A percentile compares a stretch with the other conserved stretches of the same genome.
Conservation (phyloP, 352 stramenopile species). For the Thalassiosira exigua region DNA sequence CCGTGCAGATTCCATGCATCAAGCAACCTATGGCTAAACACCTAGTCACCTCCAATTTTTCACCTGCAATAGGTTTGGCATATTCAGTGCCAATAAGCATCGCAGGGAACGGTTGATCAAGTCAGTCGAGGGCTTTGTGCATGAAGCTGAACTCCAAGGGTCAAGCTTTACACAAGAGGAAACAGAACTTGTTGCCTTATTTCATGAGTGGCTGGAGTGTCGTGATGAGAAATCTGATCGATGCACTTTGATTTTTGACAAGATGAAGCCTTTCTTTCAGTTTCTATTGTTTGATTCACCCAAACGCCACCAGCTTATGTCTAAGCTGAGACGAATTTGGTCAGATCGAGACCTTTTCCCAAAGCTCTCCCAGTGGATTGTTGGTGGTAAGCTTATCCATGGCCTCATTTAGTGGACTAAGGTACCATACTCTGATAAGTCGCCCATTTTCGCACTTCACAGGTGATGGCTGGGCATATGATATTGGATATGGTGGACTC, state of each 20-base stretch:
- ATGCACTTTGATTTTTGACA: constrained; percentile 74
- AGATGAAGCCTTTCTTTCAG: constrained; percentile 74
- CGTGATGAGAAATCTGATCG: constrained; percentile 78
- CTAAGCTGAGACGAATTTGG: constrained; percentile 67
- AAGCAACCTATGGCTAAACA: no score
- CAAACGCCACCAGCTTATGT: constrained; percentile 34
- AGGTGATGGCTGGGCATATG: constrained; percentile 85
- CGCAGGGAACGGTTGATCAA: constrained; percentile 68
- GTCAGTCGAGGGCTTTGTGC: constrained; percentile 71
- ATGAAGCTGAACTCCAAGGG: constrained; percentile 44
- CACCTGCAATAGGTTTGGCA: constrained; percentile 70
- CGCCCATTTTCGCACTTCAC: no score
- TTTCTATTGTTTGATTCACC: constrained; percentile 38
- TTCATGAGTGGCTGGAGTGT: constrained; percentile 80
- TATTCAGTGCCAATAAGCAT: constrained; percentile 76
- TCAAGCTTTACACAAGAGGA: constrained; percentile 41
- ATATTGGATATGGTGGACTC: constrained; percentile 82
- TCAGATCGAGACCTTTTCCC: constrained; percentile 80
- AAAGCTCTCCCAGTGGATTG: constrained; percentile 83
- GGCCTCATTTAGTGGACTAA: no score
- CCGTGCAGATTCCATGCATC: no score
- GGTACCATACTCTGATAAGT: no score
- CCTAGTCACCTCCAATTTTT: no score
- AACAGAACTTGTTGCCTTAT: constrained; percentile 64
- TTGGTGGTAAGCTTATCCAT: no score